Conservation (phyloP, 2,329 filamentous ascomycete species). For the Rutstroemia sp. region DNA sequence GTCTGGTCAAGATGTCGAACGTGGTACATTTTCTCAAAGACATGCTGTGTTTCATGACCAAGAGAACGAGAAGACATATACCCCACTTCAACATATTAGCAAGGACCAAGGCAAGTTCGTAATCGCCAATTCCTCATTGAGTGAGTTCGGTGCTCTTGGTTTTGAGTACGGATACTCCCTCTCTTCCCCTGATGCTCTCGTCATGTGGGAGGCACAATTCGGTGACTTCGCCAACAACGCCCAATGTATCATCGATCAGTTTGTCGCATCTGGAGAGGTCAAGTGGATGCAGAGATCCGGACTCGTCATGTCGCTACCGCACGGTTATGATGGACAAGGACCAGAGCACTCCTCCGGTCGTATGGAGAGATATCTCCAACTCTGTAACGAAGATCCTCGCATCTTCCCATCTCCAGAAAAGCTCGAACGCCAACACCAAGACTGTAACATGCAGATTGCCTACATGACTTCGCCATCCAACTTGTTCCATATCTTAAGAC, state of each 20-base stretch:
- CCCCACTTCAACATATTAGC: conserved; percentile 80
- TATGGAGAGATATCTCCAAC: conserved; percentile 93
- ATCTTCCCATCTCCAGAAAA: conserved; percentile 84
- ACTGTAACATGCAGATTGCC: conserved; percentile 98
- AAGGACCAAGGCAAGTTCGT: conserved; percentile 93
- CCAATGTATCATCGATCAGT: conserved; percentile 98
- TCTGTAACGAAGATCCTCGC: conserved; percentile 95
- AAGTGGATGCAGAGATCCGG: conserved; percentile 99
- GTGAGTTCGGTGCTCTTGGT: conserved; percentile 66
- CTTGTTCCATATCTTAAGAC: conserved; percentile 89
- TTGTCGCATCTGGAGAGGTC: conserved; percentile 92
- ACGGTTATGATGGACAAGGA: conserved; percentile 97
- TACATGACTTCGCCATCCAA: conserved; percentile 97
- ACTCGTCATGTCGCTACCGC: conserved; percentile 90
- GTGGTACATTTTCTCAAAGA: conserved; percentile 97
- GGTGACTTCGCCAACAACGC: conserved; percentile 99
- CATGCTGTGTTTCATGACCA: conserved; percentile 98
- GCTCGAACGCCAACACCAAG: conserved; percentile 94
- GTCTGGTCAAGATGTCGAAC: conserved; percentile 97
- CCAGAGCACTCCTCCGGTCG: conserved; percentile 97
- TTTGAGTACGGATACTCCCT: conserved; percentile 99
- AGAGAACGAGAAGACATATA: conserved; percentile 87
- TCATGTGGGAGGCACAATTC: conserved; percentile 99
- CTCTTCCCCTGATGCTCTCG: conserved; percentile 90
- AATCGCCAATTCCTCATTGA: conserved; percentile 89